These are phyloP conservation scores for Wickerhamiella allomyrinae DNA, from an alignment of 805 yeast genomes.

Conservation along the genomic window DNA sequence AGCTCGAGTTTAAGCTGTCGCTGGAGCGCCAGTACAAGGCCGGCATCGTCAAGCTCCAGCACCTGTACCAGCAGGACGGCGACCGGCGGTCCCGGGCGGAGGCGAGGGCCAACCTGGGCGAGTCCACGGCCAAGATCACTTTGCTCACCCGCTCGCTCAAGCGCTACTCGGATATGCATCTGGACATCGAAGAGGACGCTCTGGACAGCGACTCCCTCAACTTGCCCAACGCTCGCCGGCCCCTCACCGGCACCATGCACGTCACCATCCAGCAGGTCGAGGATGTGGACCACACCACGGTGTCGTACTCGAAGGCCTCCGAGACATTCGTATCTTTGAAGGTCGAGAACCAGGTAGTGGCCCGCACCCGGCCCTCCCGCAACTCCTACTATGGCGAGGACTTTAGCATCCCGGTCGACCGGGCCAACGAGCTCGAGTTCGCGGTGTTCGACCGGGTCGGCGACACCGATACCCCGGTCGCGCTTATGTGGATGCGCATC, in stretches of 20 bases:
- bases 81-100: constrained; percentile 74
- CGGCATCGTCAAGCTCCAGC: constrained; percentile 81
- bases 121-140: constrained; percentile 73
- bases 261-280: constrained; percentile 63
- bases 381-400: constrained; percentile 70
- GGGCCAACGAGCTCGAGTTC: constrained; percentile 83
- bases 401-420: constrained; percentile 66
- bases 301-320: constrained; percentile 60
- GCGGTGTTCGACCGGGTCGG: constrained; percentile 73
- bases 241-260: constrained; percentile 65
- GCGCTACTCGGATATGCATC: constrained; percentile 79
- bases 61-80: constrained; percentile 79
- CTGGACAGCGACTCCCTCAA: constrained; percentile 22
- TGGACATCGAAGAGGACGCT: constrained; percentile 21
- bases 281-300: constrained; percentile 82
- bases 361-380: constrained; percentile 49
- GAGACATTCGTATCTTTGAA: constrained; percentile 68
- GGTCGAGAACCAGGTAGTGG: constrained; percentile 78
- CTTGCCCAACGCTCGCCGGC: constrained; percentile 62
- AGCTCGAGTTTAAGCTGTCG: constrained; percentile 81
- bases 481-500: constrained; percentile 77
- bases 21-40: constrained; percentile 88
- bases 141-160: constrained; percentile 70
- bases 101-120: constrained; percentile 76
- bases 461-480: constrained; percentile 58